Evolutionary conservation across 2,329 filamentous ascomycete species (phyloP).

Genomic region (Cercospora janseana): DNA sequence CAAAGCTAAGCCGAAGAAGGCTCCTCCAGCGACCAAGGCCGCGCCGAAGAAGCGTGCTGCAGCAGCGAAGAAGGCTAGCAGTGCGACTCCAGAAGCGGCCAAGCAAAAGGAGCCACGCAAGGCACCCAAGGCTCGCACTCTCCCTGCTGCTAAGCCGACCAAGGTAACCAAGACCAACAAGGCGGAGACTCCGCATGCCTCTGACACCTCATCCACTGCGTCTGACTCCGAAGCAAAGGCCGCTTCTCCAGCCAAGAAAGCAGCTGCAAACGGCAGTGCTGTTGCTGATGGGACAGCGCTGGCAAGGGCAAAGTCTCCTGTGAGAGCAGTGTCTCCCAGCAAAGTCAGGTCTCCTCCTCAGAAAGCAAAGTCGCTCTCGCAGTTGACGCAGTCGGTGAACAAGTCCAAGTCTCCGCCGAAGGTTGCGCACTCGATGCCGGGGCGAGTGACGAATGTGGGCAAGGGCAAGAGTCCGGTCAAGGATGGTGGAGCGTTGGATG

Average conservation of each 20-base stretch:
- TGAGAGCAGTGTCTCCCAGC: too few species aligned
- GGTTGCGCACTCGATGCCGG: too few species aligned
- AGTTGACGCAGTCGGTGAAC: too few species aligned
- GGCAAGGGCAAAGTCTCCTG: too few species aligned
- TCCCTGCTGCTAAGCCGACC: neutral
- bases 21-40: too few species aligned
- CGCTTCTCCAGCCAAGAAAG: neutral
- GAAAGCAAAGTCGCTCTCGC: too few species aligned
- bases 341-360: too few species aligned
- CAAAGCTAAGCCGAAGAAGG: too few species aligned
- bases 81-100: neutral
- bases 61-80: neutral
- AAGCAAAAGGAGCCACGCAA: neutral
- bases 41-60: too few species aligned
- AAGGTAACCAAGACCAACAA: conserved; percentile 7
- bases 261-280: too few species aligned
- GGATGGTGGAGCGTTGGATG: neutral
- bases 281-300: too few species aligned
- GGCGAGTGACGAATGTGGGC: neutral
- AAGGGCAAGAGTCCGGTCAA: neutral
- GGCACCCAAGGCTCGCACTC: neutral
- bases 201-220: neutral
- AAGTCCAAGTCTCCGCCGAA: too few species aligned
- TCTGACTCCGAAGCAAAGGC: neutral
- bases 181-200: neutral